Evolutionary conservation across 108 stramenopile species (phyloP).

Genomic region (Pseudonitzschia pungens): DNA sequence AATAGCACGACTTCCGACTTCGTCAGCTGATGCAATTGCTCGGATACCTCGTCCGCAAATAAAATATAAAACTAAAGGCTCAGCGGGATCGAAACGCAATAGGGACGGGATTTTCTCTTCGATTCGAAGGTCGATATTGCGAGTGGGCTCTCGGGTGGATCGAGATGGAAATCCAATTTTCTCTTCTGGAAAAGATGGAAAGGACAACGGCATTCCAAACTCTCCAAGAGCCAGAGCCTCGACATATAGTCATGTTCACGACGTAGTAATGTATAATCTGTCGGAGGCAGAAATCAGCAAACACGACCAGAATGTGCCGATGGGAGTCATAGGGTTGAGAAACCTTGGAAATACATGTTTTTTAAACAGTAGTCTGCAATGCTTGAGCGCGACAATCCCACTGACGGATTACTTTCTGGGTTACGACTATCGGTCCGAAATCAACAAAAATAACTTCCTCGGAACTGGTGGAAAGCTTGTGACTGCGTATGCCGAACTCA

Average conservation of each 20-base stretch:
- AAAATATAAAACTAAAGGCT: neutral
- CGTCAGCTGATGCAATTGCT: neutral
- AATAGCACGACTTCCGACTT: slow-evolving; percentile 8
- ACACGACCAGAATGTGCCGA: slow-evolving; percentile 37
- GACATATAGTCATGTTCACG: slow-evolving; percentile 50
- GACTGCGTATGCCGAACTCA: slow-evolving; percentile 75
- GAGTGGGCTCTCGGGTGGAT: slow-evolving; percentile 22
- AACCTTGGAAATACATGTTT: slow-evolving; percentile 99
- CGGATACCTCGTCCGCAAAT: neutral
- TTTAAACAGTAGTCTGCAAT: slow-evolving; percentile 92
- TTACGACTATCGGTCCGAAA: slow-evolving; percentile 74
- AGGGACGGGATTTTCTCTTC: slow-evolving; percentile 13
- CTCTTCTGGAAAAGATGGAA: neutral
- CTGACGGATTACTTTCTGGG: slow-evolving; percentile 92
- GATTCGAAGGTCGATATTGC: slow-evolving; percentile 20
- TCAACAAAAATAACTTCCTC: slow-evolving; percentile 87
- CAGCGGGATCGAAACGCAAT: slow-evolving; percentile 21
- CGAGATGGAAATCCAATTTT: slow-evolving; percentile 5
- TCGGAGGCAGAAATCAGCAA: slow-evolving; percentile 33
- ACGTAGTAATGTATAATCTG: slow-evolving; percentile 44
- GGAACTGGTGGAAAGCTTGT: slow-evolving; percentile 84
- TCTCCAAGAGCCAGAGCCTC: slow-evolving; percentile 37
- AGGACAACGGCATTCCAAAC: slow-evolving; percentile 2
- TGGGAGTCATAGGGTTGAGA: slow-evolving; percentile 83
- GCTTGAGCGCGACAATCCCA: slow-evolving; percentile 79